Conservation (phyloP, 2,329 filamentous ascomycete species). For the Chrysosporium queenslandicum region DNA sequence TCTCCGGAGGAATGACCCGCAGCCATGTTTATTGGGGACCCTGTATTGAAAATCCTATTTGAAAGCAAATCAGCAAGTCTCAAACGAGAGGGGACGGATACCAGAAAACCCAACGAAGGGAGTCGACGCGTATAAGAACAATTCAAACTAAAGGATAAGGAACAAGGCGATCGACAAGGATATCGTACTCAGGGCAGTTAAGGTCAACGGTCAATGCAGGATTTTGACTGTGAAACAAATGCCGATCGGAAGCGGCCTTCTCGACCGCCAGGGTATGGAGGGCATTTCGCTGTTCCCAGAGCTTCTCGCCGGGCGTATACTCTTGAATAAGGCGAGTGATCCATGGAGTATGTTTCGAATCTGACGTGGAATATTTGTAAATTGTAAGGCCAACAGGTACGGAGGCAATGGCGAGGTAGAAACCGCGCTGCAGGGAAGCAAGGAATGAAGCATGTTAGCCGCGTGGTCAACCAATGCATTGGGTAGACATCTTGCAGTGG, state of each 20-base stretch:
- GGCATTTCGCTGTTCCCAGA: constrained; percentile 48
- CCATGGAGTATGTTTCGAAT: constrained; percentile 32
- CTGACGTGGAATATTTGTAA: constrained; percentile 34
- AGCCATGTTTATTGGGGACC: constrained; percentile 54
- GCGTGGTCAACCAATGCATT: constrained; percentile 7
- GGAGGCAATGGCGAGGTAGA: constrained; percentile 38
- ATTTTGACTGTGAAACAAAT: constrained; percentile 45
- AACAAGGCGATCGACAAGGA: not conserved
- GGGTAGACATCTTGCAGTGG: not conserved
- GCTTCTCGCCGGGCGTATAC: constrained; percentile 45
- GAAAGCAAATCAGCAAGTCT: not conserved
- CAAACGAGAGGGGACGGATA: not conserved
- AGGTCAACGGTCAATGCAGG: constrained; percentile 42
- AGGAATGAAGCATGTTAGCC: constrained; percentile 10
- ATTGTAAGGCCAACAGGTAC: constrained; percentile 35
- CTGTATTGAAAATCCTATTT: constrained; percentile 51
- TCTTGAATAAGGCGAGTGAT: constrained; percentile 44
- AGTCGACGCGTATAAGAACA: not conserved
- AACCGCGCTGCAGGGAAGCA: constrained; percentile 33
- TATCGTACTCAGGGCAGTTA: constrained; percentile 55
- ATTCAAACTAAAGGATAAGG: not conserved
- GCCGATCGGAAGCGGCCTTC: constrained; percentile 53
- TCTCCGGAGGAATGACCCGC: constrained; percentile 50
- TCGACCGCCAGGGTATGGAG: constrained; percentile 52
- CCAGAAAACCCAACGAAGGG: constrained; percentile 12